These are phyloP conservation scores for Ogataea kodamae DNA, from an alignment of 805 yeast species.

Conservation along the genomic window DNA sequence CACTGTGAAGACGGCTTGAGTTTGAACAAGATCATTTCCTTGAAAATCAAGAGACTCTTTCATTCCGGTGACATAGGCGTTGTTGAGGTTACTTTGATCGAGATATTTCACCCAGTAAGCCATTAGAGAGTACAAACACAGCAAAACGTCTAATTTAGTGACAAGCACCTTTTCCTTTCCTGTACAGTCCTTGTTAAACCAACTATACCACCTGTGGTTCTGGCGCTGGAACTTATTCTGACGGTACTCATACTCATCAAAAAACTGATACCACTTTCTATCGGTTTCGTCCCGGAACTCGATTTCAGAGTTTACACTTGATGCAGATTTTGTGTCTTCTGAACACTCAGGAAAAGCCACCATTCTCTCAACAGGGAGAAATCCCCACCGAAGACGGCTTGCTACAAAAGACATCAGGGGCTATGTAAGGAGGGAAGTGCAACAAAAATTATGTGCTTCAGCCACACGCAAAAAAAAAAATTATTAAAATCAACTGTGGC, in stretches of 20 bases:
- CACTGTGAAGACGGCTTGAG: constrained; percentile 29
- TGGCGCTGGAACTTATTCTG: constrained; percentile 14
- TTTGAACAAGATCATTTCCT: constrained; percentile 27
- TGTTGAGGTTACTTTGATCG: constrained; percentile 51
- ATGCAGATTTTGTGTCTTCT: too few species aligned
- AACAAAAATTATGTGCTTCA: too few species aligned
- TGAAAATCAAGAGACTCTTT: constrained; percentile 40
- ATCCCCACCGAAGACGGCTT: constrained; percentile 1
- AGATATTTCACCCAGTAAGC: constrained; percentile 68
- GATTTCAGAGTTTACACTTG: too few species aligned
- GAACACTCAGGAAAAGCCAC: too few species aligned
- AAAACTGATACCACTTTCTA: constrained; percentile 45
- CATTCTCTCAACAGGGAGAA: constrained; percentile 2
- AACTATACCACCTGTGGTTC: constrained; percentile 46
- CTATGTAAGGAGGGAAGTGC: too few species aligned
- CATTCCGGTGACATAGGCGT: constrained; percentile 68
- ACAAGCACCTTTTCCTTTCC: constrained; percentile 45
- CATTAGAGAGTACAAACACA: constrained; percentile 51
- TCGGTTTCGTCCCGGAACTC: constrained; percentile 11
- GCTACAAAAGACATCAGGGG: neutral
- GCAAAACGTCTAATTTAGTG: constrained; percentile 49
- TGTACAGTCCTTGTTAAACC: constrained; percentile 49
- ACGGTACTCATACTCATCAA: constrained; percentile 60
- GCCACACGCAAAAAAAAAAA: too few species aligned
- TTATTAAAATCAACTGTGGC: too few species aligned